Base-by-base conservation (phyloP, 2,329 filamentous ascomycete species). In the Helminthosporium solani region DNA sequence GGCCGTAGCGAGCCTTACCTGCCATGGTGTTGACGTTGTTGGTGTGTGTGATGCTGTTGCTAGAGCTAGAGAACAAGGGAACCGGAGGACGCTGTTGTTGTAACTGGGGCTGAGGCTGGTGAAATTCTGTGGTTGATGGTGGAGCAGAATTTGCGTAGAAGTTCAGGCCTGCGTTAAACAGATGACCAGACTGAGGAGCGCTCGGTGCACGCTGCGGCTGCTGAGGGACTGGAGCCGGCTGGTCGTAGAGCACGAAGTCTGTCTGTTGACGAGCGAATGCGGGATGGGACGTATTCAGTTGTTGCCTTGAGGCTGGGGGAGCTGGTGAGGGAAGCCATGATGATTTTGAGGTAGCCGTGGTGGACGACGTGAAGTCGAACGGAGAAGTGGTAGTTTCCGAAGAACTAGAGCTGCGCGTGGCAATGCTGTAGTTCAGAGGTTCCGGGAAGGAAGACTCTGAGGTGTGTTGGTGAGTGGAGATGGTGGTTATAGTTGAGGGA, bases 181-280 rank as follows among this genome's bases (percentile, higher is more conserved):
- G 77, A 79, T 64, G 75, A 73, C 64, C 76, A 77, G 67, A 76
- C 73, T 69, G 76, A 73, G 68, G 73, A 76, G 68, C 75, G 74
- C 71, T 75, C 66, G 75, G 76, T 69, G 72, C 73, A 75, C 75
- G 77, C 70, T 56, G 65, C 52, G 73, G 72, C 61, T 66, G 73
- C 53, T 65, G 68, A 43, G 65, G 67, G 66, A 60, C 66, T 64
- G 57, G 70, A 54, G 70, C 60, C 55, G 70, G 70, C 63, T 77
- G 73, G 62, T 79, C 73, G 84, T 85, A 88, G 78, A 90, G 82
- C 75, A 88, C 84, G 71, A 90, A 90, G 84, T 90, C 87, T 78
- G 85, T 79, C 66, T 81, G 81, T 47, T 73, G 77, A 53, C 47
- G 69, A 46, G 64, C 70, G 70, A 73, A 75, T 61, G 66, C 68